A percentile compares a stretch with the other conserved stretches of the same genome.
These are phyloP conservation scores for Emergomyces pasteurianus DNA, from an alignment of 2,329 filamentous ascomycete species.

Conservation along the genomic window DNA sequence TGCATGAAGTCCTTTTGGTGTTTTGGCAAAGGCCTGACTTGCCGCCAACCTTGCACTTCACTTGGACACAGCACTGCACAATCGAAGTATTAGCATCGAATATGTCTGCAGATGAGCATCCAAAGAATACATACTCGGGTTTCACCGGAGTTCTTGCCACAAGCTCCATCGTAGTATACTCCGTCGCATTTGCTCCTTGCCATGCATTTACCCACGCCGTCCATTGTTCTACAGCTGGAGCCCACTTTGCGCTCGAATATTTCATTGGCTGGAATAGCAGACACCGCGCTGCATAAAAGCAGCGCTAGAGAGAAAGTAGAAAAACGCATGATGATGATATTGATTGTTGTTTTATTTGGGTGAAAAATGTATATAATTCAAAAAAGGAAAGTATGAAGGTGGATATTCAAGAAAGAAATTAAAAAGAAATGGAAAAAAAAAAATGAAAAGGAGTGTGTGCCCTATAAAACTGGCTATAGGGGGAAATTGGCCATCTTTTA, in stretches of 20 bases:
- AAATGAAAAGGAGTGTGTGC: not conserved
- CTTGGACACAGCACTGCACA: constrained; percentile 5
- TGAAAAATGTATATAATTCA: not conserved
- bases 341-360: not conserved
- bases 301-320: not conserved
- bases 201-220: constrained; percentile 4
- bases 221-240: not conserved
- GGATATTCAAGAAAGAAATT: too few relatives aligned
- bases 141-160: not conserved
- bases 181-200: constrained; percentile 1
- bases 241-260: constrained; percentile 1
- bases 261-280: not conserved
- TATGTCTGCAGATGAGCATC: not conserved
- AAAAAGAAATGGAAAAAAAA: not conserved
- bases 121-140: constrained; percentile 1
- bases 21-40: constrained; percentile 1
- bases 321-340: not conserved
- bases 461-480: not conserved
- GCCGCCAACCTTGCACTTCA: constrained; percentile 1
- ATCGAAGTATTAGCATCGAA: not conserved
- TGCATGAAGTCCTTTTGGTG: not conserved
- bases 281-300: not conserved
- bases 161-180: constrained; percentile 3
- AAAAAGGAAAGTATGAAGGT: not conserved
- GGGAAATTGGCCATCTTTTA: not conserved